Evolutionary conservation across 371 early-diverging fungal genomes (phyloP), one percentile per base, ranked within the genome.

Genomic region (Choanephora cucurbitarum): DNA sequence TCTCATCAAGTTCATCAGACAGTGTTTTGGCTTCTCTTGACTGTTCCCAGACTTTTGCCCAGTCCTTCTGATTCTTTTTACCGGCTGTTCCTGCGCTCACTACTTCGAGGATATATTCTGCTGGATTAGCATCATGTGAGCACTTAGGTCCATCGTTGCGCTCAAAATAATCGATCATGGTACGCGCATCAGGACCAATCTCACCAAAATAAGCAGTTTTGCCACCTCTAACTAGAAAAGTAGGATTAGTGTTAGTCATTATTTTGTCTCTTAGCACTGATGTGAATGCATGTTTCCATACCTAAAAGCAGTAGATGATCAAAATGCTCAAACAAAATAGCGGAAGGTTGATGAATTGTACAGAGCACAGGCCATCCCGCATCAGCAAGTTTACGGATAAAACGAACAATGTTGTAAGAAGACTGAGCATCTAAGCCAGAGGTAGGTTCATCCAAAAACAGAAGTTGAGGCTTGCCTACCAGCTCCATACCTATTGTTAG

Each of bases 361-460:
- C 90, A 90, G 19, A 87, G 67, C 39, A 87, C 75, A 28, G 86
- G 81, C 70, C 82, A 82, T 5, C 88, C 87, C 33, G 79, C 77
- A 46, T 79, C 81, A 21, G 91, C 83, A 49, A 92, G 72, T 45
- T 86, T 85, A 62, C 82, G 83, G 55, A 91, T 80, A 54, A 90
- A 77, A 17, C 83, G 73, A 48, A 91, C 67, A 54, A 93, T 87
- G 64, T 89, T 88, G 64, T 82, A 83, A 1, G 91, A 84, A 32
- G 48, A 79, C 60, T 84, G 81, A 14, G 82, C 80, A 64, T 89
- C 80, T 1, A 92, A 75, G 44, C 92, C 93, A 44, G 90, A 90
- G 5, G 92, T 92, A 22, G 93, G 94, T 64, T 94, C 93, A 66
- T 94, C 94, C 57, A 92, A 75, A 78, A 91, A 91, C 23, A 93